A percentile compares a stretch with the other conserved stretches of the same genome.
Evolutionary conservation across 768 basidiomycete species (phyloP).

Genomic region (Kwoniella heveanensis): DNA sequence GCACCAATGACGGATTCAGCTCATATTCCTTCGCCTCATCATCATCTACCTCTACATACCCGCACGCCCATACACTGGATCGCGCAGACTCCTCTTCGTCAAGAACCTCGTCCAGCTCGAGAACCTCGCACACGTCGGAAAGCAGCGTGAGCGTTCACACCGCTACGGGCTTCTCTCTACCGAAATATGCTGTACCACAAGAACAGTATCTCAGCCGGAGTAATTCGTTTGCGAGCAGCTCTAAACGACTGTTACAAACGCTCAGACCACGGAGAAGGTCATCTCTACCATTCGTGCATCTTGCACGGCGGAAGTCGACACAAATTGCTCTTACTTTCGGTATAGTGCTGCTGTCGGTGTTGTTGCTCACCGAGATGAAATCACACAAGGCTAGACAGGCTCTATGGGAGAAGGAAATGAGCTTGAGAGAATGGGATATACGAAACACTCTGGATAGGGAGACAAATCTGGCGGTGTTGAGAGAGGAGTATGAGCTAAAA

Average conservation of each 20-base stretch:
- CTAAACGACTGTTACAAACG: not conserved
- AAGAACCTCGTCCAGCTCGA: slow-evolving; percentile 1
- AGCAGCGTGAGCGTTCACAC: slow-evolving; percentile 2
- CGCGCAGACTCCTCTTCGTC: slow-evolving; percentile 2
- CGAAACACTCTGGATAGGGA: not conserved
- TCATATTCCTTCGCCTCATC: slow-evolving; percentile 1
- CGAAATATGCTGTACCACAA: not conserved
- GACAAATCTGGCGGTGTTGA: slow-evolving; percentile 11
- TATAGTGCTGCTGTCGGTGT: slow-evolving; percentile 12
- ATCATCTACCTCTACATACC: not conserved
- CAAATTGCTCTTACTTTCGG: slow-evolving; percentile 13
- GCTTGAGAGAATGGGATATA: slow-evolving; percentile 19
- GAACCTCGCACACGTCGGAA: not conserved
- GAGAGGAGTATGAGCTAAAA: slow-evolving; percentile 11
- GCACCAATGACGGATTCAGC: not conserved
- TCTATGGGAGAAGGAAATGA: slow-evolving; percentile 5
- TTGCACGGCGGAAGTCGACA: slow-evolving; percentile 20
- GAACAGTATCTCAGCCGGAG: not conserved
- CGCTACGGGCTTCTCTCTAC: not conserved
- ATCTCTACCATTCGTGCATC: slow-evolving; percentile 9
- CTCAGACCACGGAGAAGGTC: slow-evolving; percentile 13
- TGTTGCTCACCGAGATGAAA: slow-evolving; percentile 16
- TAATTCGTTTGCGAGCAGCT: not conserved
- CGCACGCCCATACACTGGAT: not conserved
- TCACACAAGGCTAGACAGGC: slow-evolving; percentile 6